These are phyloP conservation scores for Cruciata laevipes DNA, from an alignment of 257 asterid species.

Conservation along the genomic window DNA sequence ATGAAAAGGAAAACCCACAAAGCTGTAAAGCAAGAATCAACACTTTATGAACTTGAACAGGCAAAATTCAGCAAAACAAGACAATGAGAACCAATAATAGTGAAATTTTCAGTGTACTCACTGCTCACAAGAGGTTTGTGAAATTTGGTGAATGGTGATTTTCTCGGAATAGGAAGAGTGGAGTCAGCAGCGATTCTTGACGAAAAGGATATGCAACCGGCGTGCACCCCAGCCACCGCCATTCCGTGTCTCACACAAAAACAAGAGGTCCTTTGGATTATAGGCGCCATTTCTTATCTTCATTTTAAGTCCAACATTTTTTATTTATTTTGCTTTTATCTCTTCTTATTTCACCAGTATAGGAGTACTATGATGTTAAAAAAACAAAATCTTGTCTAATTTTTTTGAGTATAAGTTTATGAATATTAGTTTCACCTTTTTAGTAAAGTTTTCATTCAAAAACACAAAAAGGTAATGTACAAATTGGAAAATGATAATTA, in stretches of 20 bases:
- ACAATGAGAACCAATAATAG: not conserved
- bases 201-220: constrained; percentile 37
- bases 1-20: not conserved
- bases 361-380: not conserved
- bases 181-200: constrained; percentile 22
- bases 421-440: not conserved
- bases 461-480: no score
- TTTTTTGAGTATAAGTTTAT: not conserved
- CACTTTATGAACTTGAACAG: not conserved
- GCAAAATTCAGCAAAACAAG: not conserved
- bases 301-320: not conserved
- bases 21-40: not conserved
- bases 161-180: constrained; percentile 19
- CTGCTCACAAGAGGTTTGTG: constrained; percentile 42
- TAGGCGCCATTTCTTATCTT: not conserved
- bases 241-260: constrained; percentile 16
- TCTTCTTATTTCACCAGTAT: not conserved
- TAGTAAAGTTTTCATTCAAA: no score
- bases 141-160: constrained; percentile 18
- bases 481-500: no score
- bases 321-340: no score
- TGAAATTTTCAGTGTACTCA: constrained; percentile 21
- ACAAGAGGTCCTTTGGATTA: not conserved
- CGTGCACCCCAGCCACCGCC: constrained; percentile 32
- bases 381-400: no score